Evolutionary conservation across 306 rosid genomes (phyloP).

Genomic region (Rubus parviflorus): DNA sequence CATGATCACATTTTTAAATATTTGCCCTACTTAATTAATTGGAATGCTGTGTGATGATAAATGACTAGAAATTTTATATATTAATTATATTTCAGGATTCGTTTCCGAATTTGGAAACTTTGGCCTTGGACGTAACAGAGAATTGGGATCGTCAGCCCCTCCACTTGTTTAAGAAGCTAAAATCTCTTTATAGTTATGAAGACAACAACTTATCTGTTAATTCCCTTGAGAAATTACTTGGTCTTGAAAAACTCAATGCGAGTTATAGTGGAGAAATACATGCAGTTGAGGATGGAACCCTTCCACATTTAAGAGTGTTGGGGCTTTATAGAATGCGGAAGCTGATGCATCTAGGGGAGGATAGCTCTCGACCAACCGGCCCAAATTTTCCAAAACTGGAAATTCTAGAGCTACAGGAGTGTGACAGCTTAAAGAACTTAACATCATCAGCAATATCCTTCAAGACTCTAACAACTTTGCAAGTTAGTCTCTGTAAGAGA

Average conservation of each 20-base stretch:
- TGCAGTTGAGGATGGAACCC: neutral
- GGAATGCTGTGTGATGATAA: too few species aligned
- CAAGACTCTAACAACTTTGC: neutral
- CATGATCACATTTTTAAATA: too few species aligned
- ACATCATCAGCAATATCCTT: neutral
- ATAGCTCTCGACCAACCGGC: neutral
- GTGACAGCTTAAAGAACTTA: neutral
- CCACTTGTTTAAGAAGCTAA: neutral
- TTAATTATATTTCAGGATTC: neutral
- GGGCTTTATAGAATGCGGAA: fast-evolving
- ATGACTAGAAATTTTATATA: too few species aligned
- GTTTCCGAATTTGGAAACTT: neutral
- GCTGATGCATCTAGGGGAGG: neutral
- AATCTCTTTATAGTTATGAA: too few species aligned
- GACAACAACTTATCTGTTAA: neutral
- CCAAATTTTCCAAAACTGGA: neutral
- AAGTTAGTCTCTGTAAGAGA: fast-evolving
- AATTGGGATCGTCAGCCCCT: neutral
- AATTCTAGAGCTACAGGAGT: fast-evolving
- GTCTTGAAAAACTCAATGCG: too few species aligned
- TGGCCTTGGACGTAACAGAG: neutral
- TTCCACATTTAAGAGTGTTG: neutral
- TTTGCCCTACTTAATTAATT: too few species aligned
- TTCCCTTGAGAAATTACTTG: neutral
- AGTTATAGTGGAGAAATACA: too few species aligned